phyloP scores from a whole-genome alignment of 192 early-diverging fungal genomes.

The Diversispora eburnea region DNA sequence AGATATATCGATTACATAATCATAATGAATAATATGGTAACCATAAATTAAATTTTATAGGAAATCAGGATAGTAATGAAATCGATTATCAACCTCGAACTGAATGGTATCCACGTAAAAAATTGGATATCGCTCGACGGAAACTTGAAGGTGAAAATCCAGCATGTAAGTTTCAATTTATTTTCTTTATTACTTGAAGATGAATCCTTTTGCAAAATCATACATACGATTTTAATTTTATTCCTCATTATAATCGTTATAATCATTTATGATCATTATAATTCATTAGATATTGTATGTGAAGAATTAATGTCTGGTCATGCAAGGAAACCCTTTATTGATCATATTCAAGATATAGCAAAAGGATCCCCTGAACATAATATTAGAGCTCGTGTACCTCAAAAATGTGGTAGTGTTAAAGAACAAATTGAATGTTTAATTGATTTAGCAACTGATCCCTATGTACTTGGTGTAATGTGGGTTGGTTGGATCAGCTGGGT shows the following conservation, averaged over 20 bases:
- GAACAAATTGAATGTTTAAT: constrained; percentile 73
- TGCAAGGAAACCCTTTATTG: constrained; percentile 51
- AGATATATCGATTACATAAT: neutral
- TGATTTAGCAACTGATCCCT: constrained; percentile 71
- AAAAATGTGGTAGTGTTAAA: constrained; percentile 46
- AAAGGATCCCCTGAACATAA: constrained; percentile 47
- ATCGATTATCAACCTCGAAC: constrained; percentile 39
- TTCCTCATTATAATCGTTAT: neutral
- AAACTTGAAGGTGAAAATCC: constrained; percentile 73
- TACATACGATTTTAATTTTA: constrained; percentile 40
- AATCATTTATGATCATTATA: neutral
- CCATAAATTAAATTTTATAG: constrained; percentile 25
- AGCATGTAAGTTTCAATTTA: constrained; percentile 40
- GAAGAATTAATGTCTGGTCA: constrained; percentile 65
- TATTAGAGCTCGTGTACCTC: constrained; percentile 43
- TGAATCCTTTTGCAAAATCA: neutral
- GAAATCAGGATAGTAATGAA: constrained; percentile 38
- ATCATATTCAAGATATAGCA: constrained; percentile 41
- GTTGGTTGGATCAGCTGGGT: constrained; percentile 67
- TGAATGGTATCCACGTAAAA: constrained; percentile 74
- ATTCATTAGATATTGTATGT: constrained; percentile 2
- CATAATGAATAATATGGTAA: neutral
- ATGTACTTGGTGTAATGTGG: constrained; percentile 62
- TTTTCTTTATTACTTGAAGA: neutral
- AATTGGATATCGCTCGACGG: constrained; percentile 64